These are phyloP conservation scores for Ophiognomonia clavigignenti-juglandacearum DNA, from an alignment of 2,329 filamentous ascomycete genomes.

Conservation along the genomic window DNA sequence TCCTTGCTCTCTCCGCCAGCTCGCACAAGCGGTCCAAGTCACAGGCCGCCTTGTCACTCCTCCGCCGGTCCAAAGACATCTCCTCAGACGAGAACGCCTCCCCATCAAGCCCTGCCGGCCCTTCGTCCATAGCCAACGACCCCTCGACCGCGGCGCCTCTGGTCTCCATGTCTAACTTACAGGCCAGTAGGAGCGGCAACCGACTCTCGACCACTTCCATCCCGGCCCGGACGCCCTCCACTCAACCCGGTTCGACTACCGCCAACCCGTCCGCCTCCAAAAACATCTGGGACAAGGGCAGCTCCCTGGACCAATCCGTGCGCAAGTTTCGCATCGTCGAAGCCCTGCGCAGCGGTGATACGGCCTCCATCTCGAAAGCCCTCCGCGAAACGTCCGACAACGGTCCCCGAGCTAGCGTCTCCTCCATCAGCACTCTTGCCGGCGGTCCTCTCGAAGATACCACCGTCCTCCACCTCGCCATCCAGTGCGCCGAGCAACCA, in stretches of 20 bases:
- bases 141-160: constrained; percentile 26
- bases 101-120: constrained; percentile 20
- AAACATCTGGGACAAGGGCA: constrained; percentile 36
- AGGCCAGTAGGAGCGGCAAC: constrained; percentile 36
- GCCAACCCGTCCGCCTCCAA: constrained; percentile 30
- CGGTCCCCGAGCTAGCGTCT: constrained; percentile 51
- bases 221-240: constrained; percentile 37
- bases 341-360: constrained; percentile 84
- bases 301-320: constrained; percentile 84
- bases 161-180: constrained; percentile 31
- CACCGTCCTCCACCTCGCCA: constrained; percentile 85
- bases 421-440: constrained; percentile 42
- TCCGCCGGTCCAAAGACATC: constrained; percentile 41
- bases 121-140: constrained; percentile 28
- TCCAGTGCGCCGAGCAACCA: constrained; percentile 88
- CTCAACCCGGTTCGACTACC: constrained; percentile 21
- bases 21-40: constrained; percentile 52
- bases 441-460: constrained; percentile 66
- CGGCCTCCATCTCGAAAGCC: constrained; percentile 79
- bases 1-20: not conserved
- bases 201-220: constrained; percentile 40
- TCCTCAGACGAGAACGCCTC: constrained; percentile 41
- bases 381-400: constrained; percentile 62
- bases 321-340: constrained; percentile 93
- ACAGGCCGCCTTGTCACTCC: constrained; percentile 45